Conservation (phyloP, 108 stramenopile species). For the Pseudonitzschia multistriata region DNA sequence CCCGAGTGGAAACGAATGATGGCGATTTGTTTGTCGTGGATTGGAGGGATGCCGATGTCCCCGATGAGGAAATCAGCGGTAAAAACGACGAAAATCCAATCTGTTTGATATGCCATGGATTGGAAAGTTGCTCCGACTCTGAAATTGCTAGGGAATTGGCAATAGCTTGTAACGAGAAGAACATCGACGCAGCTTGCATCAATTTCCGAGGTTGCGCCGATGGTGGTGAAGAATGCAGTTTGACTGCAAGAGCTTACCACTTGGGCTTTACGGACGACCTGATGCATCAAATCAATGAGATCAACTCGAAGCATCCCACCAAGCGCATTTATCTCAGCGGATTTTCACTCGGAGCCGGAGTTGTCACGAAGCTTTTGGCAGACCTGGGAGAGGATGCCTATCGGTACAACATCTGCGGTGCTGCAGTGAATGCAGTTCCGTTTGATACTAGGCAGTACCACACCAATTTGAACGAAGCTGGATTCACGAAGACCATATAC, state of each 20-base stretch:
- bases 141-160: conserved; percentile 57
- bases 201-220: conserved; percentile 87
- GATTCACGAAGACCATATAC: conserved; percentile 65
- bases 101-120: conserved; percentile 70
- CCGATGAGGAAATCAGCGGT: not conserved
- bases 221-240: conserved; percentile 29
- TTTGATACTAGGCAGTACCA: conserved; percentile 59
- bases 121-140: conserved; percentile 72
- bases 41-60: conserved; percentile 38
- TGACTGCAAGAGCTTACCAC: conserved; percentile 66
- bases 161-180: conserved; percentile 40
- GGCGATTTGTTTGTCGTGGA: conserved; percentile 81
- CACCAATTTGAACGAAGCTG: conserved; percentile 48
- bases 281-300: conserved; percentile 31
- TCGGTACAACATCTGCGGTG: conserved; percentile 67
- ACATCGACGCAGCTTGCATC: conserved; percentile 66
- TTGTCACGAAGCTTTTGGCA: conserved; percentile 78
- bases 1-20: conserved; percentile 46
- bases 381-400: conserved; percentile 57
- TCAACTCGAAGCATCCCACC: conserved; percentile 13
- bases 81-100: conserved; percentile 11
- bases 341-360: conserved; percentile 90
- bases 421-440: conserved; percentile 83
- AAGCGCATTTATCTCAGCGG: conserved; percentile 66
- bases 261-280: conserved; percentile 92